Base-by-base conservation (phyloP, 495 filamentous ascomycete genomes). In the Polyplosphaeria fusca region DNA sequence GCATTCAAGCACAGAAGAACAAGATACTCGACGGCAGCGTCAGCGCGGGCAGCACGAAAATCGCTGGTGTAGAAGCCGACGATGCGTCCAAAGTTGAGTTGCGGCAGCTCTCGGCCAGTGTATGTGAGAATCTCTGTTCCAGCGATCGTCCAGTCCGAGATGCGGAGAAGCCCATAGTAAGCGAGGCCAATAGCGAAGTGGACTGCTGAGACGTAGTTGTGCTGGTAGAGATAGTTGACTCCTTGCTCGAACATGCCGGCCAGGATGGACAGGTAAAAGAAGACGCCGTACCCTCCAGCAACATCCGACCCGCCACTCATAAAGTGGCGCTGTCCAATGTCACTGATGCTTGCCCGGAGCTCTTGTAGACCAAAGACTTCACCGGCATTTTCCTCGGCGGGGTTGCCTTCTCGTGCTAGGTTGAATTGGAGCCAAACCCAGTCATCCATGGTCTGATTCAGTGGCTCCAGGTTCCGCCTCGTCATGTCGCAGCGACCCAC, bases 351-450 rank as follows among this genome's bases (percentile, higher is more conserved):
- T n/a, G 81, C 77, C 68, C 91, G 88, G 11, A 96, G 81, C 63
- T 96, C 88, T 47, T 85, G 82, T 12, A 99, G 78, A 16, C 89
- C 91, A 70, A 94, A 96, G 12, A 87, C 82, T 66, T 97, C 91
- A 43, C 85, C 85, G 12, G 92, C 89, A 46, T 86, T 82, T 67
- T 96, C 91, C 47, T 89, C 83, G 9, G 83, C 79, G 48, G 87
- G 83, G 64, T 89, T 89, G 50, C 86, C 84, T 67, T 99, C 93
- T 49, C 94, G 78, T 14, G 91, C 90, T 39, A 99, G 84, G 62
- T 82, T 87, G 70, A 97, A 89, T 68, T 97, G 93, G 52, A 99
- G 73, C 93, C 93, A 99, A 70, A 94, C 84, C 89, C 90, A 97
- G 68, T 97, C 94, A 62, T 95, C 88, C 42, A 95, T 84, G 22